Base-by-base conservation (phyloP, 495 filamentous ascomycete species). In the Sordaria brevicollis region DNA sequence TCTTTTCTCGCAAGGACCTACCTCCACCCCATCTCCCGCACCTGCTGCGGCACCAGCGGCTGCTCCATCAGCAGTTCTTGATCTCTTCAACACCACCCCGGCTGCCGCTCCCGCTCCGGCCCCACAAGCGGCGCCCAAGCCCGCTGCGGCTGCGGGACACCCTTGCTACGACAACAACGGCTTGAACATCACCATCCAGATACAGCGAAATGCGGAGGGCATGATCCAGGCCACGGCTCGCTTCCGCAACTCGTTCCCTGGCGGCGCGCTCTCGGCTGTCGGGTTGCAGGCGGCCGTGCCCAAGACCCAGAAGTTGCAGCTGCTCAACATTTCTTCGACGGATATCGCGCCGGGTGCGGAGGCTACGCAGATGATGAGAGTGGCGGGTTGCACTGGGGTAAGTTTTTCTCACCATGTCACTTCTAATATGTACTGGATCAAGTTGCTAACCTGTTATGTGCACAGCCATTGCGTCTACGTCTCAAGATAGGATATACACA, bases 201-300 rank as follows among this genome's bases (percentile, higher is more conserved):
- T 94, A 17, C 93, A 97, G 78, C 86, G 94, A 17, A 92, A 89
- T 67, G 87, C 90, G 5, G 88, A 88, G 73, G 90, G 87, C 35
- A 84, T 83, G 6, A 84, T 92, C 17, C 93, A 96, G 75, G 89
- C 96, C 9, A 81, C 90, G 34, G 92, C 93, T 19, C 88, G 91
- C 6, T 97, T 99, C 86, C 84, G 85, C 15, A 98, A 97, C 77
- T 84, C 80, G 1, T 90, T 89, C 15, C 35, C 72, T 9, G 86
- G 86, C 66, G 83, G 83, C 34, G 75, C 79, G n/a, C 84, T 98
- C 65, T 84, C 87, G 17, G 86, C 82, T 37, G 91, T 97, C 19
- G 89, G 89, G 6, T 76, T 99, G 67, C 96, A 98, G 79, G 96
- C 94, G 65, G 95, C 95, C 5, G 95, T 98, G 71, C 96, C 95